Evolutionary conservation across 2,329 filamentous ascomycete genomes (phyloP), one percentile per base, ranked within the genome.

Genomic region (Penicillium polonicum): DNA sequence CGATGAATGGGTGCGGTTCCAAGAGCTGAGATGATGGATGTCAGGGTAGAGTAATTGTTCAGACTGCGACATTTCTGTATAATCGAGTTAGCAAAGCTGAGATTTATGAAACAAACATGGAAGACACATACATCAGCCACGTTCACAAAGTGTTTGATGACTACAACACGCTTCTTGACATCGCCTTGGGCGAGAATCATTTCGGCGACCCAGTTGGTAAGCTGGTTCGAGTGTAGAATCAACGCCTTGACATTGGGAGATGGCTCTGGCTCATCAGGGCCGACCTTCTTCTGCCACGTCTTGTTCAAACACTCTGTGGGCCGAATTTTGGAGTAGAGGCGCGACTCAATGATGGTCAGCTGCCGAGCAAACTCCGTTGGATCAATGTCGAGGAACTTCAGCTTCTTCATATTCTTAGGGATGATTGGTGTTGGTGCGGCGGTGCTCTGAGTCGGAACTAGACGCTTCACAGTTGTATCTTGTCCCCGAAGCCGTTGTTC

Each of bases 121-220:
- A 38, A 23, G 9, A 46, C 6, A 36, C 72, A 57, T 82, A 96
- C 92, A 79, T 99, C 94, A 61, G 94, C 94, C 60, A 99, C 92
- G 38, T 90, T 86, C 59, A 99, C 92, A 78, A 97, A 99, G 74
- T 97, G 94, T 75, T 97, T 97, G 76, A 99, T 97, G 44, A 99
- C 94, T 35, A 96, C 90, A 27, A 97, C 93, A 67, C 94, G 86
- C 75, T 96, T 95, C 80, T 94, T 96, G 61, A 97, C 90, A 72
- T 99, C 94, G 68, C 88, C 85, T 75, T 99, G 94, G 0, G 89
- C 92, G 61, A 99, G 78, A 65, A 99, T 97, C 94, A 99, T 97
- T 75, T 97, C 93, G 31, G 94, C 94, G 50, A 97, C 94, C 94
- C 94, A 99, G 73, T 97, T 99, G 6, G 94, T 99, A 81, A 99